Evolutionary conservation across 1,284 basidiomycete species (phyloP).

Genomic region (Ceratobasidium sp.): DNA sequence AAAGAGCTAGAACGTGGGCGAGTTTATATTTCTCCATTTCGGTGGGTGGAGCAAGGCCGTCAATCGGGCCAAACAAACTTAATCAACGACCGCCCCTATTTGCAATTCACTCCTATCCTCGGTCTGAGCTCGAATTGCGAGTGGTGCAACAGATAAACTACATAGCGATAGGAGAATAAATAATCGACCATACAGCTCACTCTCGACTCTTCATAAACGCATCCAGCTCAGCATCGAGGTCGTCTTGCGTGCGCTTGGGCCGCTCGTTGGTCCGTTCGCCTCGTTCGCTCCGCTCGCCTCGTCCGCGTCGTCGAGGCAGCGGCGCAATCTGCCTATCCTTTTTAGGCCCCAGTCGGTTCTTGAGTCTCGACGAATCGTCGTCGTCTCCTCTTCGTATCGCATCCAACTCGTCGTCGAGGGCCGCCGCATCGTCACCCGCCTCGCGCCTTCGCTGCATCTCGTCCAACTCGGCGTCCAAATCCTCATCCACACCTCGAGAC

Average conservation of each 20-base stretch:
- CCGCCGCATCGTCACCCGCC: constrained; percentile 10
- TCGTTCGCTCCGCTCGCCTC: not conserved
- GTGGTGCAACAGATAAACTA: too few species aligned
- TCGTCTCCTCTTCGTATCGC: constrained; percentile 18
- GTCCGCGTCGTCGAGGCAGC: constrained; percentile 21
- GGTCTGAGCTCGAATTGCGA: too few species aligned
- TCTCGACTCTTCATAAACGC: constrained; percentile 35
- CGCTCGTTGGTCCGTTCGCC: constrained; percentile 4
- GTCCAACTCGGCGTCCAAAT: constrained; percentile 31
- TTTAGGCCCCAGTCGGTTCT: constrained; percentile 18
- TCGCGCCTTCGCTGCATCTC: constrained; percentile 30
- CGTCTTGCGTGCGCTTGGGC: constrained; percentile 33
- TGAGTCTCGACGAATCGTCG: not conserved
- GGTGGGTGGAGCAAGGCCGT: not conserved
- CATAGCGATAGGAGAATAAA: constrained; percentile 5
- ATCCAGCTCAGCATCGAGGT: constrained; percentile 34
- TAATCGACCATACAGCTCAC: not conserved
- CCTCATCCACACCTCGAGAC: not conserved
- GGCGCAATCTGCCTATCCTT: constrained; percentile 33
- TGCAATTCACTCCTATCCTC: too few species aligned
- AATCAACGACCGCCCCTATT: not conserved
- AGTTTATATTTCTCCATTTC: not conserved
- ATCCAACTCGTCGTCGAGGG: constrained; percentile 21
- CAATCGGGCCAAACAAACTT: not conserved
- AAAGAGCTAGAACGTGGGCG: not conserved